Conservation (phyloP, 208 protist species). For the Herpetomonas tarakana region DNA sequence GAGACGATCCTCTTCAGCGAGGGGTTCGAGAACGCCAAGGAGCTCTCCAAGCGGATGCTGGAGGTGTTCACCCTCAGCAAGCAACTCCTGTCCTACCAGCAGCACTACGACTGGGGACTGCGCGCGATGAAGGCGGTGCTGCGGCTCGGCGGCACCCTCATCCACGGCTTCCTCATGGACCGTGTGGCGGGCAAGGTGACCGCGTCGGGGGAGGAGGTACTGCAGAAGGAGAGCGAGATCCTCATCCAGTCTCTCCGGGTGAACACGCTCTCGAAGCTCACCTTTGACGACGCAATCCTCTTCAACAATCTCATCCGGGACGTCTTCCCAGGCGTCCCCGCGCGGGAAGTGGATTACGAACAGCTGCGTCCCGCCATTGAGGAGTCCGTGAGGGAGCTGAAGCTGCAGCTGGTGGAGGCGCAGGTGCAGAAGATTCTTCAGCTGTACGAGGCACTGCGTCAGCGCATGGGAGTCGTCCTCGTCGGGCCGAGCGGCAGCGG, state of each 20-base stretch:
- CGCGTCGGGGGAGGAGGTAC: slow-evolving; percentile 51
- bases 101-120: slow-evolving; percentile 99
- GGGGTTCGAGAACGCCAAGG: slow-evolving; percentile 95
- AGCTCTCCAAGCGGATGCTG: slow-evolving; percentile 93
- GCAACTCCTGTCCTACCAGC: slow-evolving; percentile 95
- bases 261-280: slow-evolving; percentile 98
- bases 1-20: slow-evolving; percentile 98
- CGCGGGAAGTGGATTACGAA: slow-evolving; percentile 92
- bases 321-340: slow-evolving; percentile 92
- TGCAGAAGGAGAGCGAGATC: slow-evolving; percentile 90
- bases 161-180: slow-evolving; percentile 86
- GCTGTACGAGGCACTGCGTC: slow-evolving; percentile 95
- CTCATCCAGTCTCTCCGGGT: slow-evolving; percentile 96
- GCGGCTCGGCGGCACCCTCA: slow-evolving; percentile 88
- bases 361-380: slow-evolving; percentile 91
- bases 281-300: slow-evolving; percentile 91
- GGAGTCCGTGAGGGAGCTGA: slow-evolving; percentile 86
- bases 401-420: slow-evolving; percentile 83
- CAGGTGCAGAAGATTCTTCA: slow-evolving; percentile 95
- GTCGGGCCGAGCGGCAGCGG: slow-evolving; percentile 96
- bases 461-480: slow-evolving; percentile 98
- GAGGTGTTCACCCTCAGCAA: slow-evolving; percentile 92
- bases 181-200: slow-evolving; percentile 67
- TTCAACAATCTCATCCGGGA: slow-evolving; percentile 96
- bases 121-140: slow-evolving; percentile 97